phyloP scores from a whole-genome alignment of 306 rosid genomes.

The Pterocarpus santalinus region DNA sequence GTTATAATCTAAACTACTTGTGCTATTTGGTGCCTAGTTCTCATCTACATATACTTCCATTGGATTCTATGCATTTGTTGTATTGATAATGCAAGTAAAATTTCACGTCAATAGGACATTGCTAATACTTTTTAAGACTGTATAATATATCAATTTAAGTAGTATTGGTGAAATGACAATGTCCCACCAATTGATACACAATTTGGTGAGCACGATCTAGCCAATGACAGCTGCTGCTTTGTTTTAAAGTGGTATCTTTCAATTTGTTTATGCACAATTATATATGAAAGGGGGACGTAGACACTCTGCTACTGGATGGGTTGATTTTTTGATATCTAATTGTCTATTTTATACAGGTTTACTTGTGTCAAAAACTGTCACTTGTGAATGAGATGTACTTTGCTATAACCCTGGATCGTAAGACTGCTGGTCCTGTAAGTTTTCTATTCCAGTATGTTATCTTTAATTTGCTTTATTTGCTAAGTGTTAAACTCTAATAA shows the following conservation, averaged over 20 bases:
- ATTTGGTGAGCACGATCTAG: background rate
- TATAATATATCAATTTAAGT: conserved; percentile 9
- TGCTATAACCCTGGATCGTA: conserved; percentile 95
- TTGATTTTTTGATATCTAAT: conserved; percentile 28
- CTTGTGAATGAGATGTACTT: conserved; percentile 99
- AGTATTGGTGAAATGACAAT: conserved; percentile 7
- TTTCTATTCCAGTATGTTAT: conserved; percentile 38
- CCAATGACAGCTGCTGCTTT: conserved; percentile 12
- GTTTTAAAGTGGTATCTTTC: conserved; percentile 26
- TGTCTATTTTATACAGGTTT: conserved; percentile 69
- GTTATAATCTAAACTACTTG: conserved; percentile 7
- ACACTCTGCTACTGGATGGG: conserved; percentile 5
- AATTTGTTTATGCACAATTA: background rate
- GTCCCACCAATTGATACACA: background rate
- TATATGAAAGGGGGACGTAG: background rate
- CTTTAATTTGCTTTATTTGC: conserved; percentile 29
- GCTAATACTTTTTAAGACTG: conserved; percentile 2
- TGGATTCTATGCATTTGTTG: conserved; percentile 15
- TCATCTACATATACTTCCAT: background rate
- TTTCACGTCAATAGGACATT: conserved; percentile 29
- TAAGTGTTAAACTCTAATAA: conserved; percentile 19
- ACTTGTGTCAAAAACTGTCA: conserved; percentile 84
- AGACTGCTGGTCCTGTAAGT: conserved; percentile 94
- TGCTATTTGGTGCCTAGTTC: conserved; percentile 9
- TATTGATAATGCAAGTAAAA: conserved; percentile 26